Evolutionary conservation across 192 early-diverging fungal genomes (phyloP).

Genomic region (Mortierella antarctica): DNA sequence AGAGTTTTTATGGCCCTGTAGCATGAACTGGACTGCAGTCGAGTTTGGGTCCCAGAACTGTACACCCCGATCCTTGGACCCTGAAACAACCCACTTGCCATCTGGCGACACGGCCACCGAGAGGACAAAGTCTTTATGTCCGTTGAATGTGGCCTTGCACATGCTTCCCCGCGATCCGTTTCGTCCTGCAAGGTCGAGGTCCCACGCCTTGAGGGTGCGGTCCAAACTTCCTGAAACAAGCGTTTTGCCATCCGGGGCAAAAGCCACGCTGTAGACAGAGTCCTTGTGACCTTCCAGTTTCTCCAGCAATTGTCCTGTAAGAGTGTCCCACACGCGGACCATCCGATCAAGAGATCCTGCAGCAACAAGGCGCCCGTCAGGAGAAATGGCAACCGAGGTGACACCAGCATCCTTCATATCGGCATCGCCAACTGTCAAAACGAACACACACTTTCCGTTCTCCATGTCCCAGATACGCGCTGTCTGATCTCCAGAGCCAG

Average conservation of each 20-base stretch:
- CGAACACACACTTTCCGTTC: conserved; percentile 75
- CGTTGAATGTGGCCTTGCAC: conserved; percentile 60
- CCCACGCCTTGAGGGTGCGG: conserved; percentile 92
- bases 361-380: conserved; percentile 87
- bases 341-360: conserved; percentile 93
- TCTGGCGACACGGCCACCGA: conserved; percentile 89
- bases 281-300: conserved; percentile 95
- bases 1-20: conserved; percentile 98
- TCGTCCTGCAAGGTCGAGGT: conserved; percentile 66
- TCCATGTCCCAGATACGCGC: conserved; percentile 90
- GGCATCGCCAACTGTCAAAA: conserved; percentile 80
- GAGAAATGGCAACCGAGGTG: conserved; percentile 94
- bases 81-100: conserved; percentile 91
- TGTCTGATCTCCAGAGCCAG: conserved; percentile 87
- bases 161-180: conserved; percentile 42
- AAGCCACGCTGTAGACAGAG: conserved; percentile 95
- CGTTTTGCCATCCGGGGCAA: conserved; percentile 91
- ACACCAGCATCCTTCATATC: conserved; percentile 92
- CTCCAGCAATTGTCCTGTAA: conserved; percentile 83
- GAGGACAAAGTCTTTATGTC: conserved; percentile 93
- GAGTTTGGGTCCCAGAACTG: conserved; percentile 93
- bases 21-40: conserved; percentile 79
- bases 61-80: conserved; percentile 92
- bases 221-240: conserved; percentile 95
- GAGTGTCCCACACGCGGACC: conserved; percentile 92